Evolutionary conservation across 768 basidiomycete species (phyloP).

Genomic region (Lentinula boryana): DNA sequence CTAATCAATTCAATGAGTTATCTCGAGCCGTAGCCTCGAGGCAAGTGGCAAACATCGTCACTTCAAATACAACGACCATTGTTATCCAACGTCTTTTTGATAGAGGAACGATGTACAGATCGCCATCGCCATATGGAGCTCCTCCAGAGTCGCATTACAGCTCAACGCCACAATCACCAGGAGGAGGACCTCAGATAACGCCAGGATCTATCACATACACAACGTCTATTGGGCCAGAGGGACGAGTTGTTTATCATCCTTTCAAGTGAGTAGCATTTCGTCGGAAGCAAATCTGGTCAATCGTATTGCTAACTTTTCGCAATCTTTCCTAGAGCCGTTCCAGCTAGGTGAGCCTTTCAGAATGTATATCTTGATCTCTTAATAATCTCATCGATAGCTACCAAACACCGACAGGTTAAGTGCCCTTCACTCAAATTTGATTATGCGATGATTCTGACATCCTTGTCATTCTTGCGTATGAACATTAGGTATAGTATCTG

Average conservation of each 20-base stretch:
- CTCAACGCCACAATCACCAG: constrained; percentile 15
- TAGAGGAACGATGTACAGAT: constrained; percentile 23
- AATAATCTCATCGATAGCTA: constrained; percentile 39
- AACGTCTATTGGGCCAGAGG: constrained; percentile 56
- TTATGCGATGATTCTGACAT: background rate
- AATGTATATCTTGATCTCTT: background rate
- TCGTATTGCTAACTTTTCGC: constrained; percentile 9
- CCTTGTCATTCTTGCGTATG: too few species aligned
- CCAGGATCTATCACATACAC: constrained; percentile 74
- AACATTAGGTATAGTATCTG: constrained; percentile 50
- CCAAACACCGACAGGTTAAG: constrained; percentile 42
- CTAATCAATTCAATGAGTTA: background rate
- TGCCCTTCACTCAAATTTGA: background rate
- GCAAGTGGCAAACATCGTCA: background rate
- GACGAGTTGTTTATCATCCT: constrained; percentile 58
- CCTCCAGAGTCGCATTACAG: background rate
- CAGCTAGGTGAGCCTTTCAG: constrained; percentile 51
- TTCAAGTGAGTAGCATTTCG: constrained; percentile 52
- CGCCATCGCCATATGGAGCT: constrained; percentile 12
- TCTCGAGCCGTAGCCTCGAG: background rate
- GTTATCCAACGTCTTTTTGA: background rate
- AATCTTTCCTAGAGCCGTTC: constrained; percentile 46
- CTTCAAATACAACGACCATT: background rate
- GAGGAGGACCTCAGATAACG: constrained; percentile 39
- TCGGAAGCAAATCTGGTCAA: constrained; percentile 11